phyloP scores from a whole-genome alignment of 2,329 filamentous ascomycete species.

The Aspergillus sclerotialis region DNA sequence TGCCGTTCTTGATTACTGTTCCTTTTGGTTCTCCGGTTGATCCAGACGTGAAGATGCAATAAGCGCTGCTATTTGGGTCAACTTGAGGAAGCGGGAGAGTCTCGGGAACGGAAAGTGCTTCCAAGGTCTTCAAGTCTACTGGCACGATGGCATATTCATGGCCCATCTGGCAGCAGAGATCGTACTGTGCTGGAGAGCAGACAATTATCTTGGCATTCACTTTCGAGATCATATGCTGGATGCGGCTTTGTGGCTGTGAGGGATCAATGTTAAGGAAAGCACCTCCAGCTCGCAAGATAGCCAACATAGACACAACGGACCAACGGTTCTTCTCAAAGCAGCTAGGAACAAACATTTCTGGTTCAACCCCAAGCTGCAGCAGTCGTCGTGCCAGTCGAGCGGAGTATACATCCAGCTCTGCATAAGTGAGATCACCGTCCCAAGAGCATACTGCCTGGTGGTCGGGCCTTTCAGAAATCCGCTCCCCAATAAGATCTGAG shows the following conservation, averaged over 20 bases:
- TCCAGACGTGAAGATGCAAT: slow-evolving; percentile 39
- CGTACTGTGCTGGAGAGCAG: too few species aligned
- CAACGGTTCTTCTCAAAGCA: slow-evolving; percentile 9
- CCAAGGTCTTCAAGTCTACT: neutral
- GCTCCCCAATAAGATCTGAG: neutral
- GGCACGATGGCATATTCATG: neutral
- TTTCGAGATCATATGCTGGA: neutral
- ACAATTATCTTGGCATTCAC: neutral
- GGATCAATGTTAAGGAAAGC: slow-evolving; percentile 9
- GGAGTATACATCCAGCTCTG: slow-evolving; percentile 3
- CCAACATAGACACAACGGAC: slow-evolving; percentile 6
- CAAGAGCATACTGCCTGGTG: neutral
- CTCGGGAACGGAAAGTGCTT: neutral
- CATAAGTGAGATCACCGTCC: neutral
- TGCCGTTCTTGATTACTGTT: slow-evolving; percentile 28
- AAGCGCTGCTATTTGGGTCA: slow-evolving; percentile 16
- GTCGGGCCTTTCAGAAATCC: neutral
- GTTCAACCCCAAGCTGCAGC: slow-evolving; percentile 1
- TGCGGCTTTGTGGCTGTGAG: neutral
- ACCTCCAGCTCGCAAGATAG: slow-evolving; percentile 6
- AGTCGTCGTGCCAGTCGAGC: slow-evolving; percentile 4
- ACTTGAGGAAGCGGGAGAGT: neutral
- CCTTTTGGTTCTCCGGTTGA: slow-evolving; percentile 40
- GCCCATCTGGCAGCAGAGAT: neutral
- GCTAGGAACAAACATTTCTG: slow-evolving; percentile 6